phyloP scores from a whole-genome alignment of 2,329 filamentous ascomycete species.

The Pseudopyrenochaeta lycopersici region DNA sequence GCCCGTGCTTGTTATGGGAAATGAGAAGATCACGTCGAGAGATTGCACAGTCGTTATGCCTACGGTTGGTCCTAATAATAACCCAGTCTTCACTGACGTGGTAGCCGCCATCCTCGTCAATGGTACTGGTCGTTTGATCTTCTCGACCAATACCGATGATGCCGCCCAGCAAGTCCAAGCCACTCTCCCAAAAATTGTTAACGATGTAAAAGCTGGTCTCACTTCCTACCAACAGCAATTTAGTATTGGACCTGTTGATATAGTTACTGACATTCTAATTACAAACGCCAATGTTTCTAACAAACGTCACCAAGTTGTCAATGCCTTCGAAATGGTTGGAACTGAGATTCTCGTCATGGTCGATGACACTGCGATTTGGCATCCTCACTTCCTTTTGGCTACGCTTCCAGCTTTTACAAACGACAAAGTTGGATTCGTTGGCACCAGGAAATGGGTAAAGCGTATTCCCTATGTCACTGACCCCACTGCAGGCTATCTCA shows the following conservation, averaged over 20 bases:
- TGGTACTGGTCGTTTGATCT: constrained; percentile 21
- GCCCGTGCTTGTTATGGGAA: neutral
- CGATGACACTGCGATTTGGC: constrained; percentile 34
- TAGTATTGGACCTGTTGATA: neutral
- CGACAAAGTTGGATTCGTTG: constrained; percentile 29
- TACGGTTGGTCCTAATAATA: constrained; percentile 22
- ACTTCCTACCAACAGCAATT: constrained; percentile 18
- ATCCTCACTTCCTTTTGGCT: constrained; percentile 17
- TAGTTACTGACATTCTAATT: constrained; percentile 6
- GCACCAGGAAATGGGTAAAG: constrained; percentile 35
- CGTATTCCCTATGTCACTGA: constrained; percentile 6
- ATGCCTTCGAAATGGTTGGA: constrained; percentile 11
- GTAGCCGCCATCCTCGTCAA: constrained; percentile 21
- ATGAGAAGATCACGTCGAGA: neutral
- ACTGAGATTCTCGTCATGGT: constrained; percentile 20
- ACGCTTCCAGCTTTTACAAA: constrained; percentile 28
- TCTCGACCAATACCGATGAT: constrained; percentile 18
- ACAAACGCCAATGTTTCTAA: constrained; percentile 20
- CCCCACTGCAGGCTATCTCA: neutral
- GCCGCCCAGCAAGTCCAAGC: constrained; percentile 7
- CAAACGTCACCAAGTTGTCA: constrained; percentile 28
- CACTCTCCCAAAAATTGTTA: neutral
- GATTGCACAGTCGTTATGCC: constrained; percentile 32
- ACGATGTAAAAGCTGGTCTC: neutral
- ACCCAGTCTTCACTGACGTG: constrained; percentile 15